Base-by-base conservation (phyloP, 1,284 basidiomycete genomes). In the Athelia psychrophila region DNA sequence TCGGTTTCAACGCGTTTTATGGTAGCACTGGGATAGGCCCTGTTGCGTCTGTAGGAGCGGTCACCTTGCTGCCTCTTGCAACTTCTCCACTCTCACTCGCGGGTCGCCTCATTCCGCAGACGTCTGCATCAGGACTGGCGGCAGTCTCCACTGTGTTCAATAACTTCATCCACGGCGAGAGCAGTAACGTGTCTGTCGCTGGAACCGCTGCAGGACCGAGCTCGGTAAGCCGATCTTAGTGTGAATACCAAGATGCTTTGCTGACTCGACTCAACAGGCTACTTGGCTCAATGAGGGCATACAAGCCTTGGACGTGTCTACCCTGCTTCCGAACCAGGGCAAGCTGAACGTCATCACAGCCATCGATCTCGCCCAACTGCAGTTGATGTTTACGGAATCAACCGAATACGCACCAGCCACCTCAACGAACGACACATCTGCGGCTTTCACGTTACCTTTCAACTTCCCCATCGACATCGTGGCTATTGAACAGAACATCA, bases 231-330 rank as follows among this genome's bases (percentile, higher is more conserved):
- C 27, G 40, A 22, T 44, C 36, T 35, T 36, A 42, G 42, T 30
- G 6, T 30, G 44, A 20, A 24, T 40, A 18, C 54, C 12, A 6
- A 16, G n/a, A 38, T 42, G 22, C 27, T 33, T 53, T n/a, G 24
- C 19, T n/a, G 6, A 23, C 58, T 64, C 19, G 60, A 24, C 16
- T 35, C 15, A 10, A 3, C 51, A 84, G 83, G 83, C 86, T 15
- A 78, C 79, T 1, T 92, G 89, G 88, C 71, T 92, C 23, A 89
- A 90, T 63, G 79, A 86, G 46, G 89, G 81, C 25, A 89, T 92
- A 64, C 82, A 84, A 68, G 70, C 74, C 35, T 79, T 92, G n/a
- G 66, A 74, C 49, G 74, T 91, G 3, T 67, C 71, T 2, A 81
- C 88, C 0, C 69, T 78, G 18, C 73, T 92, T 36, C 90, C 88